phyloP scores from a whole-genome alignment of 2,329 filamentous ascomycete species.

The Trichoderma hamatum region DNA sequence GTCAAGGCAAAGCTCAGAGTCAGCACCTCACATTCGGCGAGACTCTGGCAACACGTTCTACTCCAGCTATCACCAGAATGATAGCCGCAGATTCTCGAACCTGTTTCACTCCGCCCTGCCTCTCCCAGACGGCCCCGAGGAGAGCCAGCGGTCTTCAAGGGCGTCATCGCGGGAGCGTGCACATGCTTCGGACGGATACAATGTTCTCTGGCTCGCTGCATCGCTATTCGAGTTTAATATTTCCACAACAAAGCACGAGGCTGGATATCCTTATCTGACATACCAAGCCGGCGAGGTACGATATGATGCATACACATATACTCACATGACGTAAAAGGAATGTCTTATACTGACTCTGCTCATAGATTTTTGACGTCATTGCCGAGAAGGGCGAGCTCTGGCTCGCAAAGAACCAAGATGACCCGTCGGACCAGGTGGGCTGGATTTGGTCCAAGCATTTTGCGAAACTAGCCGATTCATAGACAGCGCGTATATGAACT shows the following conservation, averaged over 20 bases:
- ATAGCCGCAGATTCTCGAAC: constrained; percentile 66
- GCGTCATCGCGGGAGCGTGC: constrained; percentile 63
- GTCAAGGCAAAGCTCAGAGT: constrained; percentile 57
- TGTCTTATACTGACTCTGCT: not conserved
- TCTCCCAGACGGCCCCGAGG: constrained; percentile 67
- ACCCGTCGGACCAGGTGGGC: constrained; percentile 74
- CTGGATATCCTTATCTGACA: constrained; percentile 92
- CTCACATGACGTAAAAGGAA: not conserved
- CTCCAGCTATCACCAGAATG: constrained; percentile 50
- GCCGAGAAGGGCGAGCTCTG: constrained; percentile 96
- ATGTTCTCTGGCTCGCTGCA: constrained; percentile 86
- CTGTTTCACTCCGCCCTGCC: constrained; percentile 88
- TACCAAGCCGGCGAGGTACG: constrained; percentile 89
- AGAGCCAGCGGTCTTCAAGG: constrained; percentile 57
- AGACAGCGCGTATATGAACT: constrained; percentile 28
- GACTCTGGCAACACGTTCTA: constrained; percentile 61
- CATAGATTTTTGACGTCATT: constrained; percentile 82
- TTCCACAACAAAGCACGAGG: constrained; percentile 86
- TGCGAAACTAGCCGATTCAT: constrained; percentile 64
- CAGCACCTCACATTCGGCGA: constrained; percentile 48
- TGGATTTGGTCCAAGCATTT: constrained; percentile 99
- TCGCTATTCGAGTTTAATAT: constrained; percentile 98
- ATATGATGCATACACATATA: constrained; percentile 24
- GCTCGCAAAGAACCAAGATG: constrained; percentile 97
- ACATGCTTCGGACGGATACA: constrained; percentile 60